These are phyloP conservation scores for Aspergillus ochraceoroseus DNA, from an alignment of 2,329 filamentous ascomycete genomes.

Conservation along the genomic window DNA sequence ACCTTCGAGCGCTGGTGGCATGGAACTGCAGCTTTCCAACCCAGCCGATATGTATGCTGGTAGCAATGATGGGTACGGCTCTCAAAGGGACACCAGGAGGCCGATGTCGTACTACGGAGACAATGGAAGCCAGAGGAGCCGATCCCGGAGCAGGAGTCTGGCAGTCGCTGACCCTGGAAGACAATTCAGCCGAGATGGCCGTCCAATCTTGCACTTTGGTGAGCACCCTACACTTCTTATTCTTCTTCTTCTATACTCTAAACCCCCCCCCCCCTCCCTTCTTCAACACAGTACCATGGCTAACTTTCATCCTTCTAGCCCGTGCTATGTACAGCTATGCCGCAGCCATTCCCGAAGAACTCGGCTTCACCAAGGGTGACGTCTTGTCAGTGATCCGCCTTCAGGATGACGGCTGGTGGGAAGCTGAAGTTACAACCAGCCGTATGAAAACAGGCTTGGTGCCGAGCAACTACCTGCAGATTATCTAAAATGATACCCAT, in stretches of 20 bases:
- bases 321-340: conserved; percentile 91
- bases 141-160: conserved; percentile 72
- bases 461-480: conserved; percentile 63
- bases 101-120: conserved; percentile 51
- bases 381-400: conserved; percentile 80
- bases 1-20: conserved; percentile 50
- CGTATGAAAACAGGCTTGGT: conserved; percentile 53
- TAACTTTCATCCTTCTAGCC: conserved; percentile 52
- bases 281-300: too few relatives aligned
- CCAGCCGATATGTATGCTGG: conserved; percentile 55
- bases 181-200: conserved; percentile 78
- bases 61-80: conserved; percentile 31
- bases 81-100: conserved; percentile 40
- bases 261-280: too few relatives aligned
- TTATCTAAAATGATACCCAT: conserved; percentile 40
- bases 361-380: conserved; percentile 89
- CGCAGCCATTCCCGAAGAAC: conserved; percentile 89
- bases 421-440: conserved; percentile 74
- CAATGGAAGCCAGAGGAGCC: conserved; percentile 46
- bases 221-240: conserved; percentile 45
- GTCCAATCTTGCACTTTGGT: conserved; percentile 90
- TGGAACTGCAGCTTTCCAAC: conserved; percentile 64
- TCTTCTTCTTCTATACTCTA: not conserved
- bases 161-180: conserved; percentile 65
- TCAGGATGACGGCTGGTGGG: conserved; percentile 99